Evolutionary conservation across 2,329 filamentous ascomycete species (phyloP).

Genomic region (Fusarium piperis): DNA sequence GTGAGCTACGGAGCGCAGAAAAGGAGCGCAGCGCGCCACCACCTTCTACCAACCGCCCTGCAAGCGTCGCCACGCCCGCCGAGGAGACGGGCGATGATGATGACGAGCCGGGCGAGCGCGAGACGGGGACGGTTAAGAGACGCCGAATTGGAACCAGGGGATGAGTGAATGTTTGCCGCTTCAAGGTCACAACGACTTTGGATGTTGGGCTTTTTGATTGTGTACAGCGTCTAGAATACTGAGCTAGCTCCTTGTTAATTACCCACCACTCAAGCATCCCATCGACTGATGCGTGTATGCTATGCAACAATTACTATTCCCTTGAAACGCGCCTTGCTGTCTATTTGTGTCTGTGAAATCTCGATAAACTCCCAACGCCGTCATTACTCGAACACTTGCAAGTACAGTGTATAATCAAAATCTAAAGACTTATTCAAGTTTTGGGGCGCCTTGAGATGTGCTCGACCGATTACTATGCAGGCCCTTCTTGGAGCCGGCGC

Average conservation of each 20-base stretch:
- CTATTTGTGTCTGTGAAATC: neutral
- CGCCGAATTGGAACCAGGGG: conserved; percentile 49
- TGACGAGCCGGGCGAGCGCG: conserved; percentile 58
- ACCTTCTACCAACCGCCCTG: conserved; percentile 46
- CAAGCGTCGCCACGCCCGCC: conserved; percentile 53
- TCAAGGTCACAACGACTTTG: conserved; percentile 19
- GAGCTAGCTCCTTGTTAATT: conserved; percentile 37
- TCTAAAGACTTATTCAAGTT: conserved; percentile 31
- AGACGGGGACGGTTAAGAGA: conserved; percentile 49
- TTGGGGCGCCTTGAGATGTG: conserved; percentile 44
- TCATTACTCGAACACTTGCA: neutral
- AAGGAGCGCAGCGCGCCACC: conserved; percentile 56
- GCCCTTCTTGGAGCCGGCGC: conserved; percentile 41
- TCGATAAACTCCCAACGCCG: conserved; percentile 19
- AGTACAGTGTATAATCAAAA: neutral
- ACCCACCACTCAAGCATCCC: conserved; percentile 19
- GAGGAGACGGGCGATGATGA: conserved; percentile 61
- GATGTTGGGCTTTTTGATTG: conserved; percentile 30
- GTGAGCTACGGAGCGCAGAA: conserved; percentile 80
- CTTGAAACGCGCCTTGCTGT: neutral
- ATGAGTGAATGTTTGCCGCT: conserved; percentile 31
- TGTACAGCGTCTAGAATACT: conserved; percentile 40
- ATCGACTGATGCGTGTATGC: conserved; percentile 9
- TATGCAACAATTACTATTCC: neutral
- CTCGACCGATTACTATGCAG: conserved; percentile 46